A percentile compares a stretch with the other conserved stretches of the same genome.
These are phyloP conservation scores for Marasmius fiardii DNA, from an alignment of 1,284 basidiomycete genomes.

Conservation along the genomic window DNA sequence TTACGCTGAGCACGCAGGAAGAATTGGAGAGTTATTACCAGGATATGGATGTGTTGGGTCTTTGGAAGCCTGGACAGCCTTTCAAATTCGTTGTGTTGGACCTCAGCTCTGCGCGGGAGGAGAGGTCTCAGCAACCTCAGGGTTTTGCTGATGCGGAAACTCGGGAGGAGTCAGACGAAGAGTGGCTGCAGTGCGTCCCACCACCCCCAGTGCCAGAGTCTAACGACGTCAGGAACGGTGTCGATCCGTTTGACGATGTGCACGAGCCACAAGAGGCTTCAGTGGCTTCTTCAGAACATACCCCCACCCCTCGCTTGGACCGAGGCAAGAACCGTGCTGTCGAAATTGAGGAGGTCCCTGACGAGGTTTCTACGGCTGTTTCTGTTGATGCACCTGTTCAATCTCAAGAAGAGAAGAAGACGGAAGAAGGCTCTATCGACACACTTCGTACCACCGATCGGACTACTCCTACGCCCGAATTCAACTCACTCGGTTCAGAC, in stretches of 20 bases:
- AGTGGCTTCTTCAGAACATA: neutral
- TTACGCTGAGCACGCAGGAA: neutral
- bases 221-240: neutral
- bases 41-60: neutral
- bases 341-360: neutral
- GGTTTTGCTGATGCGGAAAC: neutral
- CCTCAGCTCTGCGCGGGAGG: neutral
- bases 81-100: neutral
- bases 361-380: neutral
- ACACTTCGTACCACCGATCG: no score
- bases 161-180: neutral
- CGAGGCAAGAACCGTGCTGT: neutral
- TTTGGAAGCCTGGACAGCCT: neutral
- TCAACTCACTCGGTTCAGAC: neutral
- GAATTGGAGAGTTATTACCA: neutral
- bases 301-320: neutral
- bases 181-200: neutral
- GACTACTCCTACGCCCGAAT: neutral
- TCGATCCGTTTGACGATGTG: neutral
- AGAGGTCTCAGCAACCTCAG: neutral
- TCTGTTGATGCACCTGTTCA: neutral
- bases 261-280: neutral
- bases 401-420: neutral
- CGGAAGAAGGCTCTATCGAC: neutral
- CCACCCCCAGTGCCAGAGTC: neutral